Percentiles rank a stretch among this genome's conserved stretches.
Evolutionary conservation across 2,329 filamentous ascomycete genomes (phyloP).

Genomic region (Alternaria arborescens): DNA sequence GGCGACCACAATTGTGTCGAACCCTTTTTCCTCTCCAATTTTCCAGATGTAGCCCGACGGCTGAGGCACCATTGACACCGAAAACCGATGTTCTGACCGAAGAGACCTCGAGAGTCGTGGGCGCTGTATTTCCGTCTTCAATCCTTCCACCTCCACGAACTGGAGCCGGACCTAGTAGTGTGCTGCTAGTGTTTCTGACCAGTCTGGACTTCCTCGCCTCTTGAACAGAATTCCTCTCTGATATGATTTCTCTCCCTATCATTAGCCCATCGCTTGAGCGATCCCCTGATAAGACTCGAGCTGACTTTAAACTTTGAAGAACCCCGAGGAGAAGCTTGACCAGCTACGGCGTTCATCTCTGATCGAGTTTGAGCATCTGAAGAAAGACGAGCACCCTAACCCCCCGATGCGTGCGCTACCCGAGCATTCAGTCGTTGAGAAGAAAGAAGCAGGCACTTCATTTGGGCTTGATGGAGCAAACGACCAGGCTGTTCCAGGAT

Average conservation of each 20-base stretch:
- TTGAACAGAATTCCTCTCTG: too few relatives aligned
- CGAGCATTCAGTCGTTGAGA: conserved; percentile 44
- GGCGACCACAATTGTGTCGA: too few relatives aligned
- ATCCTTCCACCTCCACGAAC: too few relatives aligned
- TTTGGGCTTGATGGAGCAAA: conserved; percentile 2
- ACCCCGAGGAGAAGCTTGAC: conserved; percentile 58
- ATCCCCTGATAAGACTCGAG: conserved; percentile 18
- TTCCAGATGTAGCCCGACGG: too few relatives aligned
- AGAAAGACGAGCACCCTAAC: conserved; percentile 41
- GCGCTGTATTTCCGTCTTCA: too few relatives aligned
- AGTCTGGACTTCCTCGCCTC: too few relatives aligned
- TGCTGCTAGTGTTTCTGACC: too few relatives aligned
- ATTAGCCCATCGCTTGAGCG: not conserved
- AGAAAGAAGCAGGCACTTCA: conserved; percentile 1
- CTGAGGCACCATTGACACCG: too few relatives aligned
- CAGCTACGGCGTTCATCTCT: conserved; percentile 57
- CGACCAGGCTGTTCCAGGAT: conserved; percentile 1
- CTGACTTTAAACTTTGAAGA: conserved; percentile 51
- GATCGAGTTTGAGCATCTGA: conserved; percentile 53
- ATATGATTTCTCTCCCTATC: not conserved
- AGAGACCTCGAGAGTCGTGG: too few relatives aligned
- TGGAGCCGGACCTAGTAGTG: too few relatives aligned
- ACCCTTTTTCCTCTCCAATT: too few relatives aligned
- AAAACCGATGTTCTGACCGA: too few relatives aligned
- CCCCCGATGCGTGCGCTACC: conserved; percentile 46